phyloP scores from a whole-genome alignment of 2,329 filamentous ascomycete genomes.

The Paraphoma chrysanthemicola region DNA sequence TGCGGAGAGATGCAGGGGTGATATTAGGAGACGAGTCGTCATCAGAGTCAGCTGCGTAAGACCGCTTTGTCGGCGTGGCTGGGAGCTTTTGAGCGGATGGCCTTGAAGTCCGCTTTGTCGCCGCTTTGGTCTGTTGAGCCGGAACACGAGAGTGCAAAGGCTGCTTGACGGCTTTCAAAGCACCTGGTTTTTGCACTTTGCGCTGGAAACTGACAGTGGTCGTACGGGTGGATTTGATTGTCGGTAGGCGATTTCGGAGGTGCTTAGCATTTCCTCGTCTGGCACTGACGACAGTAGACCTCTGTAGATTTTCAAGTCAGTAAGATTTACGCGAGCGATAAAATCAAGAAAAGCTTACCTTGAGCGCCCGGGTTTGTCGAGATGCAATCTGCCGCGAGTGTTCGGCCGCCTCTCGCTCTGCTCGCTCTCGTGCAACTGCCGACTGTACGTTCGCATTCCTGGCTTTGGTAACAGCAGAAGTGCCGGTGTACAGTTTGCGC shows the following conservation, averaged over 20 bases:
- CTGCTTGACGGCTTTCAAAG: constrained; percentile 31
- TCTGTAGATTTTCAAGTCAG: neutral
- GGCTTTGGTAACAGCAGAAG: constrained; percentile 27
- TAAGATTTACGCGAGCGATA: too few relatives aligned
- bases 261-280: constrained; percentile 10
- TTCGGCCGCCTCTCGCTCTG: constrained; percentile 34
- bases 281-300: constrained; percentile 20
- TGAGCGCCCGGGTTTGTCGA: constrained; percentile 41
- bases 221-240: constrained; percentile 17
- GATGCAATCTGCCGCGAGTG: constrained; percentile 39
- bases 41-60: constrained; percentile 20
- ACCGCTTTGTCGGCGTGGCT: constrained; percentile 21
- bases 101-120: constrained; percentile 14
- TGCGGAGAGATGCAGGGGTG: constrained; percentile 45
- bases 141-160: constrained; percentile 12
- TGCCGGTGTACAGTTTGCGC: constrained; percentile 30
- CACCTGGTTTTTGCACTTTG: constrained; percentile 27
- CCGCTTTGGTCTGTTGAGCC: constrained; percentile 11
- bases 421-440: constrained; percentile 30
- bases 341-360: neutral
- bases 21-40: constrained; percentile 40
- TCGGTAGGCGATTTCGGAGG: constrained; percentile 10
- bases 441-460: constrained; percentile 30
- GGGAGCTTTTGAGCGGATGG: constrained; percentile 19
- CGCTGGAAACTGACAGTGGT: constrained; percentile 34